Conservation (phyloP, 305 asterid genomes). For the Striga hermonthica region DNA sequence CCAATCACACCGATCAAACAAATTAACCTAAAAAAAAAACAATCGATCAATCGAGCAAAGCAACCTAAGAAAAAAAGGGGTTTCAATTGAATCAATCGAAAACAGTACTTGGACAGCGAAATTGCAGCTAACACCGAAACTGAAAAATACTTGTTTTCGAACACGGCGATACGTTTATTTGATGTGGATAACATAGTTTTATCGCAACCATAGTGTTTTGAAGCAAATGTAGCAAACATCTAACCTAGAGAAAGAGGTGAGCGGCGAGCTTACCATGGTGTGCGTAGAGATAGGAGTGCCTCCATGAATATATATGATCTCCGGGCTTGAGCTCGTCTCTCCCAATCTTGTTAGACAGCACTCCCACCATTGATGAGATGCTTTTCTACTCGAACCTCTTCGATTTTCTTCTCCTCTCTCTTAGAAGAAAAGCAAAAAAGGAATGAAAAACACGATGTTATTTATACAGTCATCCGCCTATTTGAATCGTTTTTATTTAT, state of each 20-base stretch:
- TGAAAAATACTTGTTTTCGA: too few relatives aligned
- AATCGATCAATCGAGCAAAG: neutral
- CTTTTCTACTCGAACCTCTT: neutral
- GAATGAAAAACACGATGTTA: neutral
- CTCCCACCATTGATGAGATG: constrained; percentile 41
- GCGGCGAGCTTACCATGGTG: constrained; percentile 61
- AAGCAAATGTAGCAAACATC: neutral
- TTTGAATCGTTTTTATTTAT: too few relatives aligned
- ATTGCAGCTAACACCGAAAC: neutral
- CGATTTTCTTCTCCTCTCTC: neutral
- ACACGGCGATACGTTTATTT: too few relatives aligned
- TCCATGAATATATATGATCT: constrained; percentile 91
- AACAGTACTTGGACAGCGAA: neutral
- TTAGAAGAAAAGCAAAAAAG: neutral
- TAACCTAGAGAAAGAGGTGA: neutral
- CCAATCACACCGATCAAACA: constrained; percentile 16
- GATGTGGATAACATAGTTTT: too few relatives aligned
- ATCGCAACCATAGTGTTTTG: too few relatives aligned
- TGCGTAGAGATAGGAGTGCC: constrained; percentile 70
- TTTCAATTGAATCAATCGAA: neutral
- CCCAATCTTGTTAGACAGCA: constrained; percentile 63
- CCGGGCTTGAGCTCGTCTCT: constrained; percentile 60
- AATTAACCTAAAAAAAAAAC: constrained; percentile 6
- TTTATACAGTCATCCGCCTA: neutral
- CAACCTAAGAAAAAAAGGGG: neutral